Evolutionary conservation across 2,329 filamentous ascomycete genomes (phyloP).

Genomic region (Xylaria sp.): DNA sequence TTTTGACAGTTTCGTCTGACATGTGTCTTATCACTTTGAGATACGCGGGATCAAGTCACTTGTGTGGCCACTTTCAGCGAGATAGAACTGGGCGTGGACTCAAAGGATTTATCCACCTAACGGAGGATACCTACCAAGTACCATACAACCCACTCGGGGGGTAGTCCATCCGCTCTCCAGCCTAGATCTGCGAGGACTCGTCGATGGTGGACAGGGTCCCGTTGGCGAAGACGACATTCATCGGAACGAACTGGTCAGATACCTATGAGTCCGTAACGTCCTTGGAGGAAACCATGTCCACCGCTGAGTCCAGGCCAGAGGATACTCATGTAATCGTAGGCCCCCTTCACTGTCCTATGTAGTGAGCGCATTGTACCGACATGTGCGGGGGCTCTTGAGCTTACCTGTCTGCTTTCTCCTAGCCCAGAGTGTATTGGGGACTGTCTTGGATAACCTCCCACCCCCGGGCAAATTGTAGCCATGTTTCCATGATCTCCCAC

Average conservation of each 20-base stretch:
- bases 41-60: too few relatives aligned
- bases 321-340: conserved; percentile 50
- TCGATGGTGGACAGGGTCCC: conserved; percentile 46
- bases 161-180: too few relatives aligned
- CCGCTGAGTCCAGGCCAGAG: conserved; percentile 58
- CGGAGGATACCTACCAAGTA: too few relatives aligned
- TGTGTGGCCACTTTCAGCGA: too few relatives aligned
- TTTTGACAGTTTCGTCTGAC: too few relatives aligned
- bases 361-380: neutral
- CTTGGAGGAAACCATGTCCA: conserved; percentile 58
- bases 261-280: conserved; percentile 54
- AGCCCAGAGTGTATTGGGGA: conserved; percentile 44
- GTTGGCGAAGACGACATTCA: conserved; percentile 55
- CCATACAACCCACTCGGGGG: too few relatives aligned
- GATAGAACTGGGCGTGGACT: too few relatives aligned
- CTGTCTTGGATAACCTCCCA: conserved; percentile 41
- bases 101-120: too few relatives aligned
- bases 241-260: conserved; percentile 56
- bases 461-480: conserved; percentile 45
- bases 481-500: conserved; percentile 40
- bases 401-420: conserved; percentile 45
- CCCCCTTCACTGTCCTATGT: conserved; percentile 40
- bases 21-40: too few relatives aligned
- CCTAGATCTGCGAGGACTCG: too few relatives aligned
- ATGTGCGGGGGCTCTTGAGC: neutral